These are phyloP conservation scores for Chaetomiaceae sp. DNA, from an alignment of 2,329 filamentous ascomycete species.

Conservation along the genomic window DNA sequence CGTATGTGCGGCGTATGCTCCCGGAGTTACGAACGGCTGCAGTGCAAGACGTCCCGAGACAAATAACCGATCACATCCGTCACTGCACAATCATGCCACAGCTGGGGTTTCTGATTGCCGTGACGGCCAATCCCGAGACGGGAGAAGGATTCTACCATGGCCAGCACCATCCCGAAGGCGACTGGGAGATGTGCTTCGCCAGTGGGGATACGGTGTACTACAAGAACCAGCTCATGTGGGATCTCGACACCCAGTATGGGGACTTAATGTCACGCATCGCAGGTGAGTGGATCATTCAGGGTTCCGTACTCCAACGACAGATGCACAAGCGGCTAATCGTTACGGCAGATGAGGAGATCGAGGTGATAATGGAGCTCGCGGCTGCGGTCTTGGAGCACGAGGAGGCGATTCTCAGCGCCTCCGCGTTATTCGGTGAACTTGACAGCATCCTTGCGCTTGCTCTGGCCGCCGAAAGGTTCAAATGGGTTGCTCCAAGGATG, in stretches of 20 bases:
- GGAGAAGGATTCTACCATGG: slow-evolving; percentile 60
- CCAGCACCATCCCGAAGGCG: slow-evolving; percentile 44
- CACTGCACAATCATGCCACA: slow-evolving; percentile 90
- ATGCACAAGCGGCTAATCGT: slow-evolving; percentile 1
- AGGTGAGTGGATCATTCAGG: slow-evolving; percentile 43
- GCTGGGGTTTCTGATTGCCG: slow-evolving; percentile 79
- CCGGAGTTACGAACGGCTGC: slow-evolving; percentile 61
- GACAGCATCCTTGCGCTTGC: slow-evolving; percentile 80
- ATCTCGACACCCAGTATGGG: slow-evolving; percentile 75
- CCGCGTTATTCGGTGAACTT: slow-evolving; percentile 77
- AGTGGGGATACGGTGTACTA: slow-evolving; percentile 71
- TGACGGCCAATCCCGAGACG: slow-evolving; percentile 55
- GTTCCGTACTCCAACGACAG: neutral
- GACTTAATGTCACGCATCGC: slow-evolving; percentile 82
- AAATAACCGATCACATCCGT: slow-evolving; percentile 45
- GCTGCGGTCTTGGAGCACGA: slow-evolving; percentile 65
- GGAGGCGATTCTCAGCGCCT: slow-evolving; percentile 58
- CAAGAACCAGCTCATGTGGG: slow-evolving; percentile 75
- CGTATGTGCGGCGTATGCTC: slow-evolving; percentile 69
- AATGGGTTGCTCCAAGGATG: slow-evolving; percentile 63
- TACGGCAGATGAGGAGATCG: slow-evolving; percentile 70
- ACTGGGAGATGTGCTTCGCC: slow-evolving; percentile 73
- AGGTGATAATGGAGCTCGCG: slow-evolving; percentile 74
- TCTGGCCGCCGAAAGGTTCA: slow-evolving; percentile 67
- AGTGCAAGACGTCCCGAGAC: slow-evolving; percentile 54